Base-by-base conservation (phyloP, 345 rosid genomes). In the Balakata baccata region DNA sequence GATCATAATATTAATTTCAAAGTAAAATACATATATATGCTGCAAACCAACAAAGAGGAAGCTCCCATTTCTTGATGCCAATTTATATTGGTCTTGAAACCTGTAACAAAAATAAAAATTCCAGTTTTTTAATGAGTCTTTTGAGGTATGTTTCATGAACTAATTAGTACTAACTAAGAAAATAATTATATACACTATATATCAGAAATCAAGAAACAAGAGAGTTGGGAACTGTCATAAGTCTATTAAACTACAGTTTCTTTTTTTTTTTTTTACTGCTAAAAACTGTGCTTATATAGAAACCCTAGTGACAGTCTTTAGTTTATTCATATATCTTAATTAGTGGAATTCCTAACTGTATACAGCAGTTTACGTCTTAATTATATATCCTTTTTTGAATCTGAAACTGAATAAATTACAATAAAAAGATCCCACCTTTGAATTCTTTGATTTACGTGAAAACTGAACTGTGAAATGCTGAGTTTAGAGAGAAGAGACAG, bases 41-140 rank as follows among this genome's bases (percentile, higher is more conserved):
- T 69, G 70, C 64, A 69, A 64, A 74, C 77, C 75, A 72, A 63
- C 72, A 75, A 62, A 74, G 75, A 68, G 71, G 77, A 78, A 71
- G 78, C 82, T 65, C 82, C 75, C 75, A 54, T 54, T 68, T 73
- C 81, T 69, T 74, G 74, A 74, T 74, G 70, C 85, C 84, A 81
- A 72, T 77, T 85, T 82, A 91, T 79, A 88, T 81, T 74, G 84
- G 77, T 85, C 91, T 91, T 69, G 93, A 85, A 86, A 93, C 92
- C 98, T 91, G 92, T 56, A 81, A 64, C 47, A 49, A 52, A 13
- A 68, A 77, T 12, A 43, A 75, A 65, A 67, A 66, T 52, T 29
- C 54, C 50, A 61, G 65, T 61, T 54, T 54, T 54, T 62, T 52
- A 65, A 75, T 74, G 50, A 80, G 59, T 71, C 75, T 57, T 77